Base-by-base conservation (phyloP, 208 protist genomes). In the Trypanosoma congolense region DNA sequence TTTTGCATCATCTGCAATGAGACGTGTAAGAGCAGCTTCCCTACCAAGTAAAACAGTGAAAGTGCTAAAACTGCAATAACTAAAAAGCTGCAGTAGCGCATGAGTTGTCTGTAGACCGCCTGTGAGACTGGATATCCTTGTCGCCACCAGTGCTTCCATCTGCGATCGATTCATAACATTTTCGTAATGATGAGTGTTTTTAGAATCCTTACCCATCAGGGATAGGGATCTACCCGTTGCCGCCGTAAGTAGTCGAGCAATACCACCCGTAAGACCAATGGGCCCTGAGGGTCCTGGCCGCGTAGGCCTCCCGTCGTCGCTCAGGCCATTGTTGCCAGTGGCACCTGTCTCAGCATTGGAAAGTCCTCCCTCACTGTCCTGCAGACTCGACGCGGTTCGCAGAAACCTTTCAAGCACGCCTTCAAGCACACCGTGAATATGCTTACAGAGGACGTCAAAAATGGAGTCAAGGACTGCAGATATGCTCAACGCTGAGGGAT, bases 381-480 rank as follows among this genome's bases (percentile, higher is more conserved):
- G 49, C 24, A 74, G 62, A 40, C 33, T 66, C 19, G 75, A 68
- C 18, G 69, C 62, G 19, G 42, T 48, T 5, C 73, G 69, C 24
- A 73, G 44, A 28, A 93, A 77, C 0, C 77, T 73, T 46, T 86
- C 73, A 36, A 90, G 53, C 28, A 84, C 72, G 41, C 68, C 74
- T 8, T 87, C 75, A 22, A 93, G 62, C 24, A 75, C 77, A 47
- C 54, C 59, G 4, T 64, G 58, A 31, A 90, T 67, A 56, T 90
- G 83, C 64, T 84, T 89, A 50, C 61, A 75, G 2, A 90, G 62
- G 10, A 75, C 75, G 21, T 73, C 80, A 66, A 93, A 93, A 25
- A 87, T 56, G 19, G 55, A 65, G 50, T 78, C 65, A 4, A 93
- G 65, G 19, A 89, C 28, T 4, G 43, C 29, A 16, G 47, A 40